These are phyloP conservation scores for Colletotrichum nymphaeae DNA, from an alignment of 2,329 filamentous ascomycete species.

Conservation along the genomic window DNA sequence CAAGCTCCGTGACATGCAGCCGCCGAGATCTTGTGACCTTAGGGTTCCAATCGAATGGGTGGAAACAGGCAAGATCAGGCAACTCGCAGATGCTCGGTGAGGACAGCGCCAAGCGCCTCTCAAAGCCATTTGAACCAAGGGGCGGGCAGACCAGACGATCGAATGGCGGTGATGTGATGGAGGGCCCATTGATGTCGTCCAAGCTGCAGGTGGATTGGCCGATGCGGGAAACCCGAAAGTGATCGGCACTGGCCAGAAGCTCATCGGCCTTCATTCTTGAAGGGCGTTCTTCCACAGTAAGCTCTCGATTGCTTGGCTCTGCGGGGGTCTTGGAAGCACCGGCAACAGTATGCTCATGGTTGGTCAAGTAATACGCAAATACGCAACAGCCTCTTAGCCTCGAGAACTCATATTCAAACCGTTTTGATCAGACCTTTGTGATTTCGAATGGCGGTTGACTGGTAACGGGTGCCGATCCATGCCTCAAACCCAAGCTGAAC, in stretches of 20 bases:
- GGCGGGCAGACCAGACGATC: conserved; percentile 11
- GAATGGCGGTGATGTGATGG: conserved; percentile 14
- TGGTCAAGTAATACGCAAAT: background rate
- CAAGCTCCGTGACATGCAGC: conserved; percentile 18
- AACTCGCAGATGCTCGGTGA: conserved; percentile 26
- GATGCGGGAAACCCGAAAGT: conserved; percentile 31
- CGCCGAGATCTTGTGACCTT: conserved; percentile 29
- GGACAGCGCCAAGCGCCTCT: conserved; percentile 18
- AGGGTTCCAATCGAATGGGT: conserved; percentile 9
- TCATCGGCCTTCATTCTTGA: conserved; percentile 16
- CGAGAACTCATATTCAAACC: background rate
- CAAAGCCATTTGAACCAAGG: conserved; percentile 12
- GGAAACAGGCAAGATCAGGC: conserved; percentile 31
- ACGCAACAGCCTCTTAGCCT: background rate
- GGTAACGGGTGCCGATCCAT: background rate
- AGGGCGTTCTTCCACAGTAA: background rate
- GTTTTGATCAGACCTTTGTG: background rate
- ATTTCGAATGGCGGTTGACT: background rate
- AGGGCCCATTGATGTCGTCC: conserved; percentile 12
- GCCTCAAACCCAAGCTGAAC: background rate
- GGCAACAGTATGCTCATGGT: conserved; percentile 1
- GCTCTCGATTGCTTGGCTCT: conserved; percentile 25
- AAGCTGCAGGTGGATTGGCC: conserved; percentile 25
- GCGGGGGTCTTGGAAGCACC: conserved; percentile 31
- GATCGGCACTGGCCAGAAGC: conserved; percentile 34